Evolutionary conservation across 106 monocot species (phyloP).

Genomic region (Acanthochlamys bracteata): DNA sequence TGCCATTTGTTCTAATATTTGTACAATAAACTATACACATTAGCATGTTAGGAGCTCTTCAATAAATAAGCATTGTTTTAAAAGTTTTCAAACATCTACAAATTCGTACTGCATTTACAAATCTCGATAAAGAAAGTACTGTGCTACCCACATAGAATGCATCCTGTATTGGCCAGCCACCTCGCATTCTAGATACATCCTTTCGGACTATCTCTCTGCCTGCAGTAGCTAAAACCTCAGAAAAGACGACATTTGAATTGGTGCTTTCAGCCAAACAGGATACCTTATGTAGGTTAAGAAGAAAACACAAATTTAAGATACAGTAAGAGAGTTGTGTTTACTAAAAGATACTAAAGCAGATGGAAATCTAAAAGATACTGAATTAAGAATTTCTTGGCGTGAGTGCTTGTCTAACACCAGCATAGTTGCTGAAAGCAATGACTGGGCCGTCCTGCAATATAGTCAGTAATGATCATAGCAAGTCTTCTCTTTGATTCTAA

Average conservation of each 20-base stretch:
- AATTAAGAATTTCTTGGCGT: slow-evolving; percentile 87
- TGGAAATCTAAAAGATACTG: slow-evolving; percentile 83
- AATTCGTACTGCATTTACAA: too few relatives aligned
- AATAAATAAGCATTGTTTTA: too few relatives aligned
- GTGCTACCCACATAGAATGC: slow-evolving; percentile 76
- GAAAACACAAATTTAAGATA: not conserved
- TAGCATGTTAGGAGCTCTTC: too few relatives aligned
- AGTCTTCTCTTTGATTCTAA: too few relatives aligned
- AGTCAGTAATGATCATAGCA: not conserved
- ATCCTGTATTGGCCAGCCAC: slow-evolving; percentile 96
- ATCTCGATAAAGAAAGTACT: not conserved
- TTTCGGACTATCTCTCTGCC: slow-evolving; percentile 74
- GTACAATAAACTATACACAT: too few relatives aligned
- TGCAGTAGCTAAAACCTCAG: slow-evolving; percentile 75
- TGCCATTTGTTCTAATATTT: too few relatives aligned
- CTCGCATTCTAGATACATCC: slow-evolving; percentile 84
- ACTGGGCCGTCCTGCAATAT: slow-evolving; percentile 71
- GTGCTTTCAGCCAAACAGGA: slow-evolving; percentile 91
- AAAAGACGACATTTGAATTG: slow-evolving; percentile 63
- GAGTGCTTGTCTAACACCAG: slow-evolving; percentile 63
- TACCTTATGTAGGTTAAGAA: slow-evolving; percentile 49
- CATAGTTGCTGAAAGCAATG: slow-evolving; percentile 69
- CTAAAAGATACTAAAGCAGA: too few relatives aligned
- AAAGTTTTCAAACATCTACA: too few relatives aligned
- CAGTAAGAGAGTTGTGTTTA: too few relatives aligned